These are phyloP conservation scores for Xerocomellus dryophilus DNA, from an alignment of 768 basidiomycete genomes.

Conservation along the genomic window DNA sequence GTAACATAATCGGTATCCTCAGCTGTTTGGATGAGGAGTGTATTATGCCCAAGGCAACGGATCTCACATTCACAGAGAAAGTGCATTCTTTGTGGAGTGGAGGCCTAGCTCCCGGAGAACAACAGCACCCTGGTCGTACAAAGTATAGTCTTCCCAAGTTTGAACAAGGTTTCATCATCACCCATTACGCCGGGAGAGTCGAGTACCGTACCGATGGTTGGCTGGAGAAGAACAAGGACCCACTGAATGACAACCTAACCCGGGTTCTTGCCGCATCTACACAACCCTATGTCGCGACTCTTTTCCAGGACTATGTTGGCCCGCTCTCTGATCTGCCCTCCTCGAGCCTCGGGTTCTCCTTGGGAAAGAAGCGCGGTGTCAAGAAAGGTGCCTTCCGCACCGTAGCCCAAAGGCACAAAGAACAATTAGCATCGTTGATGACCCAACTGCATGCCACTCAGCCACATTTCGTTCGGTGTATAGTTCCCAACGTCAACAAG, in stretches of 20 bases:
- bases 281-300: conserved; percentile 73
- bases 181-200: conserved; percentile 95
- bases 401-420: conserved; percentile 92
- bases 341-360: conserved; percentile 37
- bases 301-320: conserved; percentile 83
- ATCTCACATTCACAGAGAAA: conserved; percentile 92
- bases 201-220: conserved; percentile 95
- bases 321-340: conserved; percentile 30
- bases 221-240: conserved; percentile 99
- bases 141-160: conserved; percentile 89
- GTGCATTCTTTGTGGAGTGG: conserved; percentile 72
- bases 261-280: conserved; percentile 80
- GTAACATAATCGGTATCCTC: conserved; percentile 75
- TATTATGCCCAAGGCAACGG: conserved; percentile 99
- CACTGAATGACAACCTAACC: conserved; percentile 92
- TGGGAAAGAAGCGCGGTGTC: conserved; percentile 65
- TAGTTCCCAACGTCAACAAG: conserved; percentile 92
- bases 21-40: conserved; percentile 96
- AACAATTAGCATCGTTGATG: conserved; percentile 92
- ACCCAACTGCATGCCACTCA: conserved; percentile 87
- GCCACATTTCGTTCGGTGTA: conserved; percentile 97
- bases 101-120: conserved; percentile 40
- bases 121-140: conserved; percentile 66
- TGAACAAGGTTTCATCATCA: conserved; percentile 90
- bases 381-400: conserved; percentile 98